Evolutionary conservation across 177 flowering plant genomes (phyloP), one percentile per base, ranked within the genome.

Genomic region (Telopea speciosissima): DNA sequence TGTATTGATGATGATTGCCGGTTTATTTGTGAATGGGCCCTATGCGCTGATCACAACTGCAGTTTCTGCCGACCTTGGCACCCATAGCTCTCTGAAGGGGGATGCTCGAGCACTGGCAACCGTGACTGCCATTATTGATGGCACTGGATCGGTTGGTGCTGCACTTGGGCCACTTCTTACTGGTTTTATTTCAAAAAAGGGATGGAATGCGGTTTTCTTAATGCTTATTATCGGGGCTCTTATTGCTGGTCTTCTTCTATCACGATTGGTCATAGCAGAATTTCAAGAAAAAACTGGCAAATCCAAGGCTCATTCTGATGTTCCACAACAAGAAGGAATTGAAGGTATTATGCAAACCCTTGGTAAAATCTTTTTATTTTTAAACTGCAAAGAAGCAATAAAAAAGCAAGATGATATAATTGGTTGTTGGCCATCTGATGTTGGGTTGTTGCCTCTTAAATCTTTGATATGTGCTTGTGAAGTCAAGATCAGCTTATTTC

Each of bases 1-100:
- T 63, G 49, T 77, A 28, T 84, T 94, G 28, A 94, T 94, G 98
- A 88, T 94, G 90, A 22, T 89, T 24, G 80, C 90, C 63, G 97
- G 98, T 22, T 76, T 89, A 66, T 89, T 92, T 72, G 84, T 94
- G 10, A 94, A 94, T 76, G 98, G 98, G 36, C 98, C 98, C 11
- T 92, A 94, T 73, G 96, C 97, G 31, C 93, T 94, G n/a, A 94
- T 94, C 69, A 94, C 98, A 28, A 94, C 98, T n/a, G 98, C 97
- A 24, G 98, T 93, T 66, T 94, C 98, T 45, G 95, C 97, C 0
- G 98, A 94, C 78, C 93, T 94, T 68, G 98, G 97, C 3, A 92
- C 98, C 23, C 98, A 94, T 70, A 83, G 80, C 28, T 90, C 96
- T 68, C 83, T 94, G 31, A 89, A 75, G 79, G 96, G 98, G 33